Base-by-base conservation (phyloP, 805 yeast genomes). In the Kazachstania taianensis region DNA sequence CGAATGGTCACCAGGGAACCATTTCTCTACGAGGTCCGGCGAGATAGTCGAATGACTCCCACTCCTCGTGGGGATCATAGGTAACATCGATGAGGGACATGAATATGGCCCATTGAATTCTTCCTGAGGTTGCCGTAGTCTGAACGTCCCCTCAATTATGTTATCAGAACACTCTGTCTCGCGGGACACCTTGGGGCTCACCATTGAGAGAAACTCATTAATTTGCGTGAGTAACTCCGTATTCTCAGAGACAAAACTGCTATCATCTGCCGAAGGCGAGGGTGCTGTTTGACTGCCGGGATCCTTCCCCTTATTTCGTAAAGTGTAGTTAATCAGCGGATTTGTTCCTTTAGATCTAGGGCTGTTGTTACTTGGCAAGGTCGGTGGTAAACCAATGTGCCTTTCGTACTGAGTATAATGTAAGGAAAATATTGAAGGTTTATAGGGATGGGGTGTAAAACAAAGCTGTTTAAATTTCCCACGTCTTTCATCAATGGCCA, bases 1-100 rank as follows among this genome's bases (percentile, higher is more conserved):
- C 7, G 78, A 64, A 53, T 78, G 85, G 48, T 73, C 73, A 2
- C 84, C 86, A 1, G 81, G 72, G 46, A 78, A 78, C 78, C 79
- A 78, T 28, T 72, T 48, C 46, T 78, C 84, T 12, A 53, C 36
- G 10, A 57, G 35, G 37, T 55, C 61, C 1, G 53, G 38, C 5
- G 54, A 45, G 32, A 50, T 20, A 13, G 41, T 41, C 13, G 35
- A 33, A 9, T 16, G 18, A 7, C 23, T 26, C 9, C 29, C 15
- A 26, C 14, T 8, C 12, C 8, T 10, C 7, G 9, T n/a, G 12
- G 29, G 29, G 13, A n/a, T 3, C 8, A 7, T 14, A n/a, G 25
- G 25, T n/a, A n/a, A n/a, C n/a, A n/a, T n/a, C n/a, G n/a, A n/a
- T n/a, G n/a, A n/a, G n/a, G n/a, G n/a, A n/a, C n/a, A n/a, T n/a